phyloP scores from a whole-genome alignment of 306 rosid genomes.

The Leucaena leucocephala region DNA sequence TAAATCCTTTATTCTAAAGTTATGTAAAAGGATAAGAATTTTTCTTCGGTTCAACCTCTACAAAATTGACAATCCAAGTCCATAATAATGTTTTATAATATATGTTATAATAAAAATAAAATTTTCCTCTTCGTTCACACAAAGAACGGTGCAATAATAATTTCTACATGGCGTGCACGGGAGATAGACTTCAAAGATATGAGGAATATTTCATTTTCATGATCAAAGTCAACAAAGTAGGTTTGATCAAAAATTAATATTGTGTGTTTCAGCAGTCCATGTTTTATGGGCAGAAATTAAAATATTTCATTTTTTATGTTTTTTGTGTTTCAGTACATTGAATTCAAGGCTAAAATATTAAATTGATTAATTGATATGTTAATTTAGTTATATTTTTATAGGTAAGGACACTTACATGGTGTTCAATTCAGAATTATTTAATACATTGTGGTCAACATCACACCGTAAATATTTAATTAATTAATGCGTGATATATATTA shows the following conservation, averaged over 20 bases:
- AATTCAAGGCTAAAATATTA: not conserved
- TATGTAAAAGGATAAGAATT: not conserved
- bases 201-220: not conserved
- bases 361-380: not conserved
- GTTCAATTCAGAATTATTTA: not conserved
- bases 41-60: not conserved
- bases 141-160: not conserved
- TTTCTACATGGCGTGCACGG: not conserved
- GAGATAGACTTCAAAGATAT: not conserved
- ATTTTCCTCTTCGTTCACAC: not conserved
- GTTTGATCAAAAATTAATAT: not conserved
- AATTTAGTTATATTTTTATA: no score
- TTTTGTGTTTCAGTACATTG: no score
- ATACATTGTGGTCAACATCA: not conserved
- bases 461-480: not conserved
- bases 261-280: not conserved
- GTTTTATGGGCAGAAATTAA: not conserved
- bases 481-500: not conserved
- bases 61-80: not conserved
- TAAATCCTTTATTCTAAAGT: not conserved
- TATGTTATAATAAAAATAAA: not conserved
- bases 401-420: no score
- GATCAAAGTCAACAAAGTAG: not conserved
- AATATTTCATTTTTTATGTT: no score
- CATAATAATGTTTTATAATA: not conserved